Evolutionary conservation across 441 rosid species (phyloP), one percentile per base, ranked within the genome.

Genomic region (Erodium chrysanthum): DNA sequence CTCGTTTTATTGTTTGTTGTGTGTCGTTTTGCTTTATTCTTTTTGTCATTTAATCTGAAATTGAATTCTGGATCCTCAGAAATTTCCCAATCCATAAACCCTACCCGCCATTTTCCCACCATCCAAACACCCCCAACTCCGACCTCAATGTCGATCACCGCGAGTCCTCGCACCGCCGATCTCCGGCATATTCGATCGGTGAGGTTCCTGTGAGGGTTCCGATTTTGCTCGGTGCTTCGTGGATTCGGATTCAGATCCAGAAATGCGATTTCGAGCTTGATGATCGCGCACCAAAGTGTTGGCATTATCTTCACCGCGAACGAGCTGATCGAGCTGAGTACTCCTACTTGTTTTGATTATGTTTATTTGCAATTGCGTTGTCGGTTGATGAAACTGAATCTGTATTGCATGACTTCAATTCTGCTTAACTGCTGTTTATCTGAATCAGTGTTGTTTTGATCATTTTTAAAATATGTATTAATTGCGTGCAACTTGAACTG

Each of bases 131-230:
- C 80, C 40, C 52, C 88, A 87, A 77, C 90, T 90, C 15, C 73
- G 84, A 18, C 78, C 93, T 92, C 66, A 83, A 86, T 65, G 73
- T 90, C 11, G 71, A 90, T 73, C 74, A 86, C 67, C 84, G 77
- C 27, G 87, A 85, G 71, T 96, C 91, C 35, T 31, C 4, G 40
- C 73, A 86, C 90, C n/a, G 52, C 52, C 52, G 14, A 44, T 44
- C 17, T 44, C 52, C 52, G 4, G 15, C 52, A n/a, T 44, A 14
- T 44, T 44, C 52, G 52, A 44, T 44, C 52, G 5, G 52, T 12
- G 52, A 44, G 52, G 15, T 44, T 44, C 14, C 52, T 12, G 52
- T 44, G 17, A 44, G 40, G 52, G 52, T n/a, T 44, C n/a, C 48
- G 11, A 42, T 54, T 54, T 2, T 54, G 23, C 73, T 81, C 83